phyloP scores from a whole-genome alignment of 495 filamentous ascomycete species.

The Penicillium angulare region DNA sequence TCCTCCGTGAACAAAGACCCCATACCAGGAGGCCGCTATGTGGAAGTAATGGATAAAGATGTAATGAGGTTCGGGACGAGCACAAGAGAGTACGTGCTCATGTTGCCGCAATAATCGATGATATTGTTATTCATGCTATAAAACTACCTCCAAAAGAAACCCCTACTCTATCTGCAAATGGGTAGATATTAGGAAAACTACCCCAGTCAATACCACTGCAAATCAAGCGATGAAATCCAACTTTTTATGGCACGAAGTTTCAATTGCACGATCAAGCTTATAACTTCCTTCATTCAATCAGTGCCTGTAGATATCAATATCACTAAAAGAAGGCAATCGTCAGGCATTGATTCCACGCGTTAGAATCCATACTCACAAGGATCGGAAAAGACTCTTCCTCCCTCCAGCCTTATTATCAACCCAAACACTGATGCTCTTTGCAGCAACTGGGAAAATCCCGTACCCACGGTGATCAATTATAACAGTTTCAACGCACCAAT shows the following conservation, averaged over 20 bases:
- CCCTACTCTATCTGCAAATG: no score
- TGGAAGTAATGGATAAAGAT: conserved; percentile 87
- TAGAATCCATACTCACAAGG: conserved; percentile 17
- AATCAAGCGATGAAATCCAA: background rate
- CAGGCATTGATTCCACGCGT: background rate
- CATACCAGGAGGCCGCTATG: conserved; percentile 71
- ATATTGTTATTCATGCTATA: no score
- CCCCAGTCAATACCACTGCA: no score
- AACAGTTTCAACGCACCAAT: conserved; percentile 46
- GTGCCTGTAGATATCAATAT: conserved; percentile 1
- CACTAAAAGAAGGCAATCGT: background rate
- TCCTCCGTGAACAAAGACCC: conserved; percentile 75
- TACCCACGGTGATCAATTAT: conserved; percentile 55
- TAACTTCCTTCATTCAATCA: background rate
- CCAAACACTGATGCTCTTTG: conserved; percentile 59
- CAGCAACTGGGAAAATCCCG: conserved; percentile 53
- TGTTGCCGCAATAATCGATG: conserved; percentile 54
- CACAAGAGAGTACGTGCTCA: conserved; percentile 81
- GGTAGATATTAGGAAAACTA: no score
- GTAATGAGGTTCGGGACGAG: conserved; percentile 84
- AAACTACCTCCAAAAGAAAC: no score
- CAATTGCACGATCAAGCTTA: background rate
- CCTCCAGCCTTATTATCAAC: conserved; percentile 43
- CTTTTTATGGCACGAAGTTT: background rate
- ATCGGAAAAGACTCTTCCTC: conserved; percentile 8